These are phyloP conservation scores for Patellifolia procumbens DNA, from an alignment of 179 eudicot species.

Conservation along the genomic window DNA sequence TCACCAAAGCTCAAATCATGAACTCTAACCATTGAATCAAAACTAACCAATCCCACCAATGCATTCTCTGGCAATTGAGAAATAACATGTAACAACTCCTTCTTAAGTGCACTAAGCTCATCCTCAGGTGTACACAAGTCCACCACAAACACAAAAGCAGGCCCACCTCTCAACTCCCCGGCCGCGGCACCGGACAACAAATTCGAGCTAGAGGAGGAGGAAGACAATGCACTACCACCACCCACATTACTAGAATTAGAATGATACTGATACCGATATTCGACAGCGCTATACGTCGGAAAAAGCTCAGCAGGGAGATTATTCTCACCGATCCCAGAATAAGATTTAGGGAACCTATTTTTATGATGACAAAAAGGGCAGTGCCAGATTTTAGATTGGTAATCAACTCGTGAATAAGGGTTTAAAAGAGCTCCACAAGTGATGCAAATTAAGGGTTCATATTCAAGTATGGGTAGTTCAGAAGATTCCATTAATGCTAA, in stretches of 20 bases:
- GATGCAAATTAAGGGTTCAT: conserved; percentile 74
- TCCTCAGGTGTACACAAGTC: conserved; percentile 72
- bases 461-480: conserved; percentile 73
- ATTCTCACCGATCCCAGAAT: conserved; percentile 66
- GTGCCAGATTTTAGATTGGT: conserved; percentile 72
- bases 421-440: conserved; percentile 70
- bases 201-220: conserved; percentile 39
- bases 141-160: conserved; percentile 82
- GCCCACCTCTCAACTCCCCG: conserved; percentile 39
- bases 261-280: conserved; percentile 43
- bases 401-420: conserved; percentile 97
- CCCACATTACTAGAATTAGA: not conserved
- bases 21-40: conserved; percentile 79
- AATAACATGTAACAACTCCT: conserved; percentile 63
- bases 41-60: conserved; percentile 79
- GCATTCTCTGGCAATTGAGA: conserved; percentile 71
- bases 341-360: conserved; percentile 68
- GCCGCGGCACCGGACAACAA: conserved; percentile 28
- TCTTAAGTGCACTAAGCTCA: conserved; percentile 70
- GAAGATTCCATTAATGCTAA: conserved; percentile 48
- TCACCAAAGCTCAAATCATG: conserved; percentile 81
- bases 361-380: conserved; percentile 84
- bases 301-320: conserved; percentile 95
- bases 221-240: conserved; percentile 35
- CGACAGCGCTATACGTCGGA: conserved; percentile 87